These are phyloP conservation scores for Eucalyptus victrix DNA, from an alignment of 345 rosid species.

Conservation along the genomic window DNA sequence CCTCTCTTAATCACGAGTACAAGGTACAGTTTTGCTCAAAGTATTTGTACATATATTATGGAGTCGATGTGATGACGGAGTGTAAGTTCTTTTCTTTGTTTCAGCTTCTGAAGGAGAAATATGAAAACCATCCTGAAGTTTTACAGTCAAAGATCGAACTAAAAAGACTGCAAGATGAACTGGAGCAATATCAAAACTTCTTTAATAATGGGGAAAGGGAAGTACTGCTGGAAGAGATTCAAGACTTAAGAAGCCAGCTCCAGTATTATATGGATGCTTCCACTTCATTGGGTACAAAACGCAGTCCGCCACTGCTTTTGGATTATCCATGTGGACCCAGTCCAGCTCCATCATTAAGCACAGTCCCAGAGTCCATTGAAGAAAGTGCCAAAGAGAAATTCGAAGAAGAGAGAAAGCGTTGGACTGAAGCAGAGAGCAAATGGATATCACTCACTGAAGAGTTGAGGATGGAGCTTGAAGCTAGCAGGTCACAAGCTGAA, in stretches of 20 bases:
- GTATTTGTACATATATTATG: not conserved
- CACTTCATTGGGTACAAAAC: constrained; percentile 29
- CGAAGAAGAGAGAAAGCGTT: constrained; percentile 46
- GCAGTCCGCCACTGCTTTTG: constrained; percentile 40
- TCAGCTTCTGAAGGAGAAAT: constrained; percentile 90
- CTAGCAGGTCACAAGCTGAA: constrained; percentile 41
- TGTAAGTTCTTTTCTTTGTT: not conserved
- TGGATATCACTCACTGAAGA: constrained; percentile 93
- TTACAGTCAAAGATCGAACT: constrained; percentile 60
- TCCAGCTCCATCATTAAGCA: constrained; percentile 21
- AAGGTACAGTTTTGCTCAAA: constrained; percentile 29
- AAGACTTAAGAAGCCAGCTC: constrained; percentile 77
- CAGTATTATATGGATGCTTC: constrained; percentile 70
- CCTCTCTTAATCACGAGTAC: constrained; percentile 67
- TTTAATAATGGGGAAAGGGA: constrained; percentile 84
- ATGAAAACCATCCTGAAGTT: constrained; percentile 88
- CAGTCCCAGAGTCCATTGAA: constrained; percentile 48
- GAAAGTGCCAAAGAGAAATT: constrained; percentile 45
- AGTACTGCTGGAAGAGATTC: constrained; percentile 87
- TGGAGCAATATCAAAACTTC: constrained; percentile 68
- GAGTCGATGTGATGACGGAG: not conserved
- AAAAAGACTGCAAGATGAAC: constrained; percentile 72
- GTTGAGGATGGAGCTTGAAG: constrained; percentile 67
- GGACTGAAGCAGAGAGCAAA: constrained; percentile 84
- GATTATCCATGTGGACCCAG: constrained; percentile 46